A percentile compares a stretch with the other conserved stretches of the same genome.
These are phyloP conservation scores for Boletus pseudopeckii DNA, from an alignment of 768 basidiomycete species.

Conservation along the genomic window DNA sequence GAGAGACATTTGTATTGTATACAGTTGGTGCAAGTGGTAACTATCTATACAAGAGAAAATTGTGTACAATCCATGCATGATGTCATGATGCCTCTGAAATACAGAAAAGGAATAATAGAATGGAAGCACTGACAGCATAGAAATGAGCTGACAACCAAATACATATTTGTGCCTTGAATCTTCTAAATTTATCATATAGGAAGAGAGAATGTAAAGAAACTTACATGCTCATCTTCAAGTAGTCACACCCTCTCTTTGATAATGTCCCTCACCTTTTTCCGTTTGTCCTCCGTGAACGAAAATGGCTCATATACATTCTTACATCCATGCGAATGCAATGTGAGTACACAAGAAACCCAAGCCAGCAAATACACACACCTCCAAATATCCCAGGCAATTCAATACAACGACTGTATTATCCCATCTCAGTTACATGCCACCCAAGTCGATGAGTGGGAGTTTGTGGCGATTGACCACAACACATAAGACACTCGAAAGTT, in stretches of 20 bases:
- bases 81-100: too few species aligned
- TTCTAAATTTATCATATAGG: too few species aligned
- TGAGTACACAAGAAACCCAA: slow-evolving; percentile 1
- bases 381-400: slow-evolving; percentile 81
- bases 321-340: background rate
- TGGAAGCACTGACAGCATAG: background rate
- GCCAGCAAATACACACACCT: slow-evolving; percentile 44
- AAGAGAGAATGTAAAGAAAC: slow-evolving; percentile 24
- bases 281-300: slow-evolving; percentile 63
- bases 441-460: too few species aligned
- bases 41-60: too few species aligned
- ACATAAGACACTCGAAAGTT: too few species aligned
- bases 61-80: too few species aligned
- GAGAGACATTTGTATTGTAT: background rate
- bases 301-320: slow-evolving; percentile 67
- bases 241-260: slow-evolving; percentile 59
- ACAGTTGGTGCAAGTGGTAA: too few species aligned
- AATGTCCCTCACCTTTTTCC: slow-evolving; percentile 50
- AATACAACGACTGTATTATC: slow-evolving; percentile 79
- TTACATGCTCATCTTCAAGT: slow-evolving; percentile 81
- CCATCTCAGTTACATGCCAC: slow-evolving; percentile 63
- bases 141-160: too few species aligned
- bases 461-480: too few species aligned
- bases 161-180: too few species aligned
- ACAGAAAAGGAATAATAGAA: background rate